These are phyloP conservation scores for Odontarrhena argentea DNA, from an alignment of 345 rosid genomes.

Conservation along the genomic window DNA sequence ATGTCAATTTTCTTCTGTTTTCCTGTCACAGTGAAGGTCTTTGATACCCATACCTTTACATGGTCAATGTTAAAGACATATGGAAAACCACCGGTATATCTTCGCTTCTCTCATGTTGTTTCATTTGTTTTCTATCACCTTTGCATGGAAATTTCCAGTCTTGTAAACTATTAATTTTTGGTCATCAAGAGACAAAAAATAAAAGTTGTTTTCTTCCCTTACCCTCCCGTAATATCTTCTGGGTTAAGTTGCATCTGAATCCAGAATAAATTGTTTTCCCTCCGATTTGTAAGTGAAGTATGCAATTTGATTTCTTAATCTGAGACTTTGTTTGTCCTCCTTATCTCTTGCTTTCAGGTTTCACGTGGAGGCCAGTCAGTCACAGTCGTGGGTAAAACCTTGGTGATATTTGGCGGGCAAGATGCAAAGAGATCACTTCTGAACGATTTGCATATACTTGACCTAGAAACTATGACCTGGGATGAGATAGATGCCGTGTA, in stretches of 20 bases:
- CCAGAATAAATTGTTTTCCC: neutral
- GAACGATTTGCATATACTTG: constrained; percentile 95
- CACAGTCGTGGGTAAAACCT: constrained; percentile 74
- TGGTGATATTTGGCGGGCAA: constrained; percentile 98
- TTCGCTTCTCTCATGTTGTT: constrained; percentile 31
- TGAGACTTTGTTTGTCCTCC: constrained; percentile 12
- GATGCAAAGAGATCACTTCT: constrained; percentile 87
- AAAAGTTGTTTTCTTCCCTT: constrained; percentile 13
- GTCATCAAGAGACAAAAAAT: constrained; percentile 4
- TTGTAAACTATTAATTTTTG: neutral
- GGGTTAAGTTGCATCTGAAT: constrained; percentile 20
- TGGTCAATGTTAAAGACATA: constrained; percentile 94
- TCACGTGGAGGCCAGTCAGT: constrained; percentile 99
- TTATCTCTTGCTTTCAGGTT: constrained; percentile 54
- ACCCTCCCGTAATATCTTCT: constrained; percentile 6
- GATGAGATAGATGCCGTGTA: constrained; percentile 96
- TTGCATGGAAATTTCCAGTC: constrained; percentile 29
- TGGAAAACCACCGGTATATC: constrained; percentile 95
- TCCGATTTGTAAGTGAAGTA: constrained; percentile 10
- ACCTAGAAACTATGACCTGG: constrained; percentile 98
- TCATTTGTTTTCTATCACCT: constrained; percentile 14
- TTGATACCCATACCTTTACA: constrained; percentile 68
- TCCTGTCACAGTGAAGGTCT: constrained; percentile 72
- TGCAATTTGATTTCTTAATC: constrained; percentile 10
- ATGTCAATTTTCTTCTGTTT: constrained; percentile 27